phyloP scores from a whole-genome alignment of 768 basidiomycete genomes.

The Mycena latifolia region DNA sequence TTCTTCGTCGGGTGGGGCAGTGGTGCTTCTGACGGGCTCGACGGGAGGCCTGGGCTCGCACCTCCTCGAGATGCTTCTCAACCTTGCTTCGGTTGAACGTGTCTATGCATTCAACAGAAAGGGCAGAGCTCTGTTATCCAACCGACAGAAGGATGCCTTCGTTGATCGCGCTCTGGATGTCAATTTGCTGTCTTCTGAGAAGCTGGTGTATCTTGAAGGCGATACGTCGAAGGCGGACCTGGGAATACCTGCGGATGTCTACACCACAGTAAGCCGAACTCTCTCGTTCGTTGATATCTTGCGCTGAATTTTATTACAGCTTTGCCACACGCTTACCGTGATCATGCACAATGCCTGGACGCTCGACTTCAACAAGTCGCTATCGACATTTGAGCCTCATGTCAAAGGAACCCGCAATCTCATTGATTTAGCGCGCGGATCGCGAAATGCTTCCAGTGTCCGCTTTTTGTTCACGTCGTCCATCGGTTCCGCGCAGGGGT shows the following conservation, averaged over 20 bases:
- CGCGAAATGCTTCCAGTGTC: constrained; percentile 20
- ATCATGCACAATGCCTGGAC: constrained; percentile 60
- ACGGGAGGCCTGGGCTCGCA: constrained; percentile 50
- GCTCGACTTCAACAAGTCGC: constrained; percentile 58
- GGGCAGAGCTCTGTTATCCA: not conserved
- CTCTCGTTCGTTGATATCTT: too few relatives aligned
- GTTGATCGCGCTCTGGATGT: constrained; percentile 24
- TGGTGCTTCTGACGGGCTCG: constrained; percentile 45
- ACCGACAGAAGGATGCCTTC: constrained; percentile 24
- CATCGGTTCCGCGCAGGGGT: constrained; percentile 41
- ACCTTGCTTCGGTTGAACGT: constrained; percentile 8
- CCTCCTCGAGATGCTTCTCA: constrained; percentile 35
- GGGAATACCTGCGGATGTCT: constrained; percentile 38
- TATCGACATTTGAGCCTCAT: constrained; percentile 58
- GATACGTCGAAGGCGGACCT: constrained; percentile 39
- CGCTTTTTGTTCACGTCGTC: constrained; percentile 53
- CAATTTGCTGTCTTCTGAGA: constrained; percentile 5
- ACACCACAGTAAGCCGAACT: constrained; percentile 35
- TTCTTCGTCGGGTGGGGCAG: constrained; percentile 38
- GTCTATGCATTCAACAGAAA: constrained; percentile 52
- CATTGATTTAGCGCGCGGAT: constrained; percentile 48
- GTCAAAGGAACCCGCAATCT: constrained; percentile 56
- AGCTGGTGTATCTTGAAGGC: constrained; percentile 45
- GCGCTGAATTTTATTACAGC: constrained; percentile 28
- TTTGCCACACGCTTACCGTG: constrained; percentile 39